Evolutionary conservation across 176 grass and related monocot genomes (phyloP).

Genomic region (Bromus sterilis): DNA sequence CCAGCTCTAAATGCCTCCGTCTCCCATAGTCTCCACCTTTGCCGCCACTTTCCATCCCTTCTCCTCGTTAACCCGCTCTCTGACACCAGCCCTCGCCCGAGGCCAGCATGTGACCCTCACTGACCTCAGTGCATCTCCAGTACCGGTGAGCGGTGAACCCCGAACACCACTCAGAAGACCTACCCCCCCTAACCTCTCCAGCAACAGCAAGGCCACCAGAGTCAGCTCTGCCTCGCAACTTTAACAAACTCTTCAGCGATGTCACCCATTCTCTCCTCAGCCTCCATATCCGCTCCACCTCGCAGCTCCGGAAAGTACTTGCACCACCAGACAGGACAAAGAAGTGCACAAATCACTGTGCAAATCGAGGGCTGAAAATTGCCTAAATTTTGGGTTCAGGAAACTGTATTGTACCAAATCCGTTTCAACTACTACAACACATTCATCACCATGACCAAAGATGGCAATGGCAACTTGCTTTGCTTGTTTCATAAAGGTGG

Average conservation of each 20-base stretch:
- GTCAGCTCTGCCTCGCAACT: not conserved
- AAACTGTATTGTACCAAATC: not conserved
- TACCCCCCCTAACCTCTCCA: no score
- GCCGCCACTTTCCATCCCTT: not conserved
- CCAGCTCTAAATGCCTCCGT: not conserved
- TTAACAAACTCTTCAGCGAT: not conserved
- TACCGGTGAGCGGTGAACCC: not conserved
- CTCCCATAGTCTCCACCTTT: not conserved
- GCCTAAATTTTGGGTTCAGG: not conserved
- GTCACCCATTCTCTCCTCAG: not conserved
- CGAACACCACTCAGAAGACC: not conserved
- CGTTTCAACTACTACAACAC: not conserved
- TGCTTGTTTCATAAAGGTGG: not conserved
- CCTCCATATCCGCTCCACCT: no score
- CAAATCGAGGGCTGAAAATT: not conserved
- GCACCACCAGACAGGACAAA: not conserved
- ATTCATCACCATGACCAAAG: not conserved
- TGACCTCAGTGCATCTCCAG: not conserved
- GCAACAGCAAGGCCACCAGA: not conserved
- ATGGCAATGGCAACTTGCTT: not conserved
- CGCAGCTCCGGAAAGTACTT: no score
- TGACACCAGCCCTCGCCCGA: not conserved
- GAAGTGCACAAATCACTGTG: not conserved
- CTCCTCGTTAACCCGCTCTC: not conserved
- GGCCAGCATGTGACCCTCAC: not conserved